Evolutionary conservation across 2,329 filamentous ascomycete species (phyloP), one percentile per base, ranked within the genome.

Genomic region (Aureobasidium mangrovei): DNA sequence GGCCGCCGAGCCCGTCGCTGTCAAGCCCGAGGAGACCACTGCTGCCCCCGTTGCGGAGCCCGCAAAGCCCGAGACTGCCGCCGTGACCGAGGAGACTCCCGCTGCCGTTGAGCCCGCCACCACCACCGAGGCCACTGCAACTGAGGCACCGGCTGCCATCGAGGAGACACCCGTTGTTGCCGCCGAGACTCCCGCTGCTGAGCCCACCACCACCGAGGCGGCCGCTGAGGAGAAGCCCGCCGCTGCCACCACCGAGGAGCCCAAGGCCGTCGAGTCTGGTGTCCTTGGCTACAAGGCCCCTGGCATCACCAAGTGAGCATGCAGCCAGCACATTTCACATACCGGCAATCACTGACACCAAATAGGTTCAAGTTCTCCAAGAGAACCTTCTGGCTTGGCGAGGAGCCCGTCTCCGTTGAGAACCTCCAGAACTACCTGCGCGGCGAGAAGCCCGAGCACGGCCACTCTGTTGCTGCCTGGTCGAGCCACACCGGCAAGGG

Each of bases 401-500:
- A 88, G 39, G 79, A 84, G 55, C 70, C 77, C 39, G 85, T 94
- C 57, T 82, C 90, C 66, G 74, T 82, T 63, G 85, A 91, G 73
- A 79, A 85, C 67, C 79, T 96, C 55, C 72, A 78, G 62, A 74
- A 79, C 64, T 96, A 91, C 77, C 79, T 94, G 63, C 88, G 90
- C 74, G 84, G 83, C 65, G 90, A 95, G 81, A 96, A 96, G 84
- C 78, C 84, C 55, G 78, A 84, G 53, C 78, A 84, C 61, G 85
- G 86, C 58, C 85, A 94, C 75, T 80, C 87, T 61, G 85, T 86
- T 63, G 85, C 83, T 62, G 86, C 93, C 35, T 96, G 93, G 89
- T 89, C 91, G 60, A 84, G 83, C 63, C 83, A 95, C 78, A 96
- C 91, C 57, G 91, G 91, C 71, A 95, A 95, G 79, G 93, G 93